phyloP scores from a whole-genome alignment of 176 grass and related monocot genomes.

The Guadua angustifolia region DNA sequence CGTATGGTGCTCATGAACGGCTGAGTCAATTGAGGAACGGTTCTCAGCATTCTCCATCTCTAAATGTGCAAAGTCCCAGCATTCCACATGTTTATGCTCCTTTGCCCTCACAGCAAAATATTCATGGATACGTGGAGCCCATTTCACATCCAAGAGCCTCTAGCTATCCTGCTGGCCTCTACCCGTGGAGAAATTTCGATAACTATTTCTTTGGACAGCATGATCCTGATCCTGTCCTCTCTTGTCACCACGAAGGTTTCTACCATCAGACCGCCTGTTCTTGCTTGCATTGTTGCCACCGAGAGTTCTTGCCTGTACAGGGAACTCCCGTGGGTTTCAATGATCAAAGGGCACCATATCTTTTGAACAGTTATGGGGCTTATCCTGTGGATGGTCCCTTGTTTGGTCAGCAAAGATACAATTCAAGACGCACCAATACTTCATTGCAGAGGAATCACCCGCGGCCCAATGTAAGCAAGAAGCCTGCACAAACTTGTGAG shows the following conservation, averaged over 20 bases:
- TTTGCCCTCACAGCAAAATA: slow-evolving; percentile 44
- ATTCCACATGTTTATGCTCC: slow-evolving; percentile 60
- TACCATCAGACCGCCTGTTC: slow-evolving; percentile 80
- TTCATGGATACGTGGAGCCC: slow-evolving; percentile 56
- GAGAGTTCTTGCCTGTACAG: slow-evolving; percentile 66
- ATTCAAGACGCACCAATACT: slow-evolving; percentile 47
- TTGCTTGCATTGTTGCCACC: slow-evolving; percentile 70
- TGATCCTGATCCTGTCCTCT: slow-evolving; percentile 66
- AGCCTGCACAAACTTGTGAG: slow-evolving; percentile 54
- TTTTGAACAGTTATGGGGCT: slow-evolving; percentile 50
- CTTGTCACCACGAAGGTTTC: slow-evolving; percentile 77
- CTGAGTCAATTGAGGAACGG: slow-evolving; percentile 48
- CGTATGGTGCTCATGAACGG: slow-evolving; percentile 41
- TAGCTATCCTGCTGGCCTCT: slow-evolving; percentile 48
- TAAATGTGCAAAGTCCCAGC: slow-evolving; percentile 44
- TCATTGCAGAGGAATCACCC: slow-evolving; percentile 43
- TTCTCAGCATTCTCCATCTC: slow-evolving; percentile 39
- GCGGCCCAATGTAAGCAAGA: slow-evolving; percentile 62
- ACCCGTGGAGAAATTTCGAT: slow-evolving; percentile 60
- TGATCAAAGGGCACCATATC: slow-evolving; percentile 59
- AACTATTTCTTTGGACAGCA: slow-evolving; percentile 66
- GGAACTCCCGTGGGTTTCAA: slow-evolving; percentile 46
- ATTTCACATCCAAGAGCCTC: slow-evolving; percentile 37
- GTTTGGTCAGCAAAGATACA: slow-evolving; percentile 54
- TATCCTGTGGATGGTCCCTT: slow-evolving; percentile 45